Conservation (phyloP, 2,329 filamentous ascomycete species). For the Neonectria hederae region DNA sequence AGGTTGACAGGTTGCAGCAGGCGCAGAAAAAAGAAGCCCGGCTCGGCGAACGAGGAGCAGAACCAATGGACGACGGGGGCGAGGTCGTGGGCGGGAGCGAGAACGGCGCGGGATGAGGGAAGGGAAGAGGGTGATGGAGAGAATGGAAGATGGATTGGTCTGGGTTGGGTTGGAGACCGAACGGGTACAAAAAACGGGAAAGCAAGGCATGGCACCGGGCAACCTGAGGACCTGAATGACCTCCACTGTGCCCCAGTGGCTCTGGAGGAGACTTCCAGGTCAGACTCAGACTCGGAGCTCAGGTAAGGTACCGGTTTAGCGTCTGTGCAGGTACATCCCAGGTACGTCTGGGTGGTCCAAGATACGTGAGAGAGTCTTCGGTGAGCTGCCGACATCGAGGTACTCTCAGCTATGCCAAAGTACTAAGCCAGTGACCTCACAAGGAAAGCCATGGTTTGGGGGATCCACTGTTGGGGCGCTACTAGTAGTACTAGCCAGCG, state of each 20-base stretch:
- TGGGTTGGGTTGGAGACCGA: slow-evolving; percentile 22
- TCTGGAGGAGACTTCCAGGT: not conserved
- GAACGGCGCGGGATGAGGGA: slow-evolving; percentile 4
- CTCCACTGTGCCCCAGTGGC: not conserved
- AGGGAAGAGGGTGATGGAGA: slow-evolving; percentile 13
- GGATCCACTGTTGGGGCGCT: slow-evolving; percentile 13
- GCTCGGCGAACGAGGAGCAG: not conserved
- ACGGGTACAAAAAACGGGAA: slow-evolving; percentile 16
- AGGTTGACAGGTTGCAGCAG: slow-evolving; percentile 29
- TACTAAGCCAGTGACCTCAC: slow-evolving; percentile 15
- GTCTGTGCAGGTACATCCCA: slow-evolving; percentile 3
- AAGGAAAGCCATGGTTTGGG: not conserved
- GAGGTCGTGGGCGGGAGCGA: slow-evolving; percentile 11
- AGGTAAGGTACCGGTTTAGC: slow-evolving; percentile 24
- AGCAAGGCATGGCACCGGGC: slow-evolving; percentile 20
- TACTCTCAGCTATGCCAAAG: slow-evolving; percentile 7
- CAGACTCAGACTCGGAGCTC: slow-evolving; percentile 19
- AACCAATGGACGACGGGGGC: slow-evolving; percentile 16
- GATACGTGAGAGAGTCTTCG: not conserved
- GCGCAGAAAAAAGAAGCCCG: slow-evolving; percentile 17
- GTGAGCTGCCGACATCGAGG: not conserved
- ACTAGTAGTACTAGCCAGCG: too few species aligned
- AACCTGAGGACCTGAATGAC: not conserved
- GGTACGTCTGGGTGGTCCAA: not conserved
- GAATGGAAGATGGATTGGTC: slow-evolving; percentile 11